Base-by-base conservation (phyloP, 2,329 filamentous ascomycete species). In the Helminthosporium solani region DNA sequence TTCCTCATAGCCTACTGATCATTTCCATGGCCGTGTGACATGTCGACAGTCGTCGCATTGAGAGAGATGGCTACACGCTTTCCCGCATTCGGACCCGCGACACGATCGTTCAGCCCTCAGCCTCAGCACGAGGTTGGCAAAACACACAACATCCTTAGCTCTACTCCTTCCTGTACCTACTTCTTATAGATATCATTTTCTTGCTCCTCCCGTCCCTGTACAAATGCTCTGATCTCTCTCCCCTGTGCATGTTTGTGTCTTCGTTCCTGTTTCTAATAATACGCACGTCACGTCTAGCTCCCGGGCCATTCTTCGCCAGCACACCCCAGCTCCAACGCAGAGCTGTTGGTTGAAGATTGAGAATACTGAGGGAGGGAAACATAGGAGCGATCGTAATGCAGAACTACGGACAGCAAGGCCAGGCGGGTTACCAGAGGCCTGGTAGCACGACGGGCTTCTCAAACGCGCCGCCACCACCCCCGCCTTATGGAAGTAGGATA, bases 371-470 rank as follows among this genome's bases (percentile, higher is more conserved):
- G 15, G 9, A n/a, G 34, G 30, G 25, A 37, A 31, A 36, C 8
- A 7, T n/a, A 11, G 20, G 18, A 14, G 36, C 44, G 47, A 47
- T 51, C 35, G 33, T 27, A 34, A 69, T 69, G 66, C 65, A 70
- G 54, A 63, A 61, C 43, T 68, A 68, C 54, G 54, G 52, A 12
- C 62, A 62, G 43, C 44, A 47, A 14, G 51, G 43, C 23, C 46
- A 50, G 28, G 60, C 52, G 27, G 61, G 50, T 19, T 66, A 67
- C 27, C 62, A 63, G 46, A 53, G 61, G 41, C 63, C 65, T n/a
- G 63, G 59, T 28, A 67, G 63, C 49, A 59, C 58, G 21, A 40
- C 56, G 31, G 58, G 62, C 48, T 68, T 64, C 47, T 45, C 54
- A 36, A 61, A 49, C 34, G 50, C 52, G 16, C 49, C 53, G 41